Percentiles rank a stretch among this genome's conserved stretches.
Evolutionary conservation across 805 yeast species (phyloP).

Genomic region (Huiozyma sinensis): DNA sequence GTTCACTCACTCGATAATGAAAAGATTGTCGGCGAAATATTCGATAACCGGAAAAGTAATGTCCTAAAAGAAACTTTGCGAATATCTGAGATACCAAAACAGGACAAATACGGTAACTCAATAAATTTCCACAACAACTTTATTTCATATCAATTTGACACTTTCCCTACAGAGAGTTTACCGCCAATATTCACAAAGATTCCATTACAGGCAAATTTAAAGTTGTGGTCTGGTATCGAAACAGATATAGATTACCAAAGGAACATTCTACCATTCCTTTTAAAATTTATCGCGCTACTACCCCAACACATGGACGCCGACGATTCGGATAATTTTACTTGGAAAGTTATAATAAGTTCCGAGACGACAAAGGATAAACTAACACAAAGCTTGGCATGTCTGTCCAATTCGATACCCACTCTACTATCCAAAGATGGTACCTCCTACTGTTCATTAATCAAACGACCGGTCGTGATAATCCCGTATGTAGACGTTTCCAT

Average conservation of each 20-base stretch:
- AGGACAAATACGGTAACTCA: slow-evolving; percentile 14
- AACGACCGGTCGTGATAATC: slow-evolving; percentile 28
- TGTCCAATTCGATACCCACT: slow-evolving; percentile 25
- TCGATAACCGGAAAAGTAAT: slow-evolving; percentile 2
- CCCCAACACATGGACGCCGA: neutral
- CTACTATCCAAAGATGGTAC: no score
- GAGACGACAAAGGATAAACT: slow-evolving; percentile 32
- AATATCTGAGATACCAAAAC: slow-evolving; percentile 6
- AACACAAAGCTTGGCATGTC: slow-evolving; percentile 34
- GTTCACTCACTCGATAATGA: slow-evolving; percentile 16
- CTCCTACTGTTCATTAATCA: no score
- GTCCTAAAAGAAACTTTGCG: slow-evolving; percentile 7
- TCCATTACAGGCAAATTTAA: slow-evolving; percentile 20
- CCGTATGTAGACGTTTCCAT: slow-evolving; percentile 57
- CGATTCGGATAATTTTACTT: neutral
- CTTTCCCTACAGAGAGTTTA: slow-evolving; percentile 28
- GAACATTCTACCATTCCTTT: slow-evolving; percentile 9
- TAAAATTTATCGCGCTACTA: neutral
- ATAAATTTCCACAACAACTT: slow-evolving; percentile 13
- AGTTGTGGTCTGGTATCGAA: slow-evolving; percentile 10
- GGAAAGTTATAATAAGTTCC: slow-evolving; percentile 26
- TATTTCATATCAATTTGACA: slow-evolving; percentile 18
- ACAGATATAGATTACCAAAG: slow-evolving; percentile 18
- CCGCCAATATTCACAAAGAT: slow-evolving; percentile 28
- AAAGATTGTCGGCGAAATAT: slow-evolving; percentile 5